Conservation (phyloP, 257 asterid species). For the Lycium ferocissimum region DNA sequence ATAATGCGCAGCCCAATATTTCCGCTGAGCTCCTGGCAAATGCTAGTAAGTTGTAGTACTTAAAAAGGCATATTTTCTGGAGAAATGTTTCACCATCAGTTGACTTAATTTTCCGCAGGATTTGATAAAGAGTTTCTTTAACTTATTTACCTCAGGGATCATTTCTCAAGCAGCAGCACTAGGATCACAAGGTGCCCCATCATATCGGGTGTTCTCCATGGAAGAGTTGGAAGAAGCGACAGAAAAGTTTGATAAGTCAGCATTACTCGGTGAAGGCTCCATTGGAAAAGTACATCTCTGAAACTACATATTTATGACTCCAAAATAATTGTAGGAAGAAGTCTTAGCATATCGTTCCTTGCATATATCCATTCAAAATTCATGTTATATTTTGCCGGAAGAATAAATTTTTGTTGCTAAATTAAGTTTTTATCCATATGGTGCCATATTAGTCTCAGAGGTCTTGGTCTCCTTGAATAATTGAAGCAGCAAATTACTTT, state of each 20-base stretch:
- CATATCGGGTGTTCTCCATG: conserved; percentile 55
- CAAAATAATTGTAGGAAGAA: background rate
- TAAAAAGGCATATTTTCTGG: conserved; percentile 17
- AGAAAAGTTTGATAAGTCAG: conserved; percentile 50
- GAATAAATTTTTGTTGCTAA: background rate
- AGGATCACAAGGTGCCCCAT: conserved; percentile 48
- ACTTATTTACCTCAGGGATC: conserved; percentile 49
- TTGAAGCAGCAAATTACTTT: background rate
- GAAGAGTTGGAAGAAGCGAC: conserved; percentile 74
- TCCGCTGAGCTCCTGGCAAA: conserved; percentile 56
- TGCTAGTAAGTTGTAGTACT: conserved; percentile 54
- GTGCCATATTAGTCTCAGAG: background rate
- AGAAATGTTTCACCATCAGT: conserved; percentile 25
- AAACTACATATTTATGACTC: conserved; percentile 5
- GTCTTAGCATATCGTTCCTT: background rate
- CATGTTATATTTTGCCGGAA: background rate
- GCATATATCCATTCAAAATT: conserved; percentile 6
- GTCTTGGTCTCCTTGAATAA: background rate
- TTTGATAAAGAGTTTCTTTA: background rate
- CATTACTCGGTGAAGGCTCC: conserved; percentile 64
- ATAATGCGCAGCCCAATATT: conserved; percentile 46
- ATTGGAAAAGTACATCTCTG: conserved; percentile 58
- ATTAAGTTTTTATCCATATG: background rate
- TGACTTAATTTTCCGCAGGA: background rate
- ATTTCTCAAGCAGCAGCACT: conserved; percentile 61